Conservation (phyloP, 306 rosid species). For the Trifolium fragiferum region DNA sequence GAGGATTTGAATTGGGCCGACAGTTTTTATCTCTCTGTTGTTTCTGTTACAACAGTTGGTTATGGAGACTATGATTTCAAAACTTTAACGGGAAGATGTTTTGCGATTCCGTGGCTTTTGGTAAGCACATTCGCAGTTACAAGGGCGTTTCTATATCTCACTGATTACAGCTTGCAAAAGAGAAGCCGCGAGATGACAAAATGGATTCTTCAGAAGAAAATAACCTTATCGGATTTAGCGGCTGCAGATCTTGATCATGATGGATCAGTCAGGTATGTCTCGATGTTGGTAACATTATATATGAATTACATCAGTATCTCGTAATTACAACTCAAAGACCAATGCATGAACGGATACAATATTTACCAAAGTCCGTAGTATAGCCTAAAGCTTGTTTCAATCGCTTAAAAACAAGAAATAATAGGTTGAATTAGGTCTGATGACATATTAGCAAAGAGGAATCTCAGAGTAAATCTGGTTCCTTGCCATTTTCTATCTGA, state of each 20-base stretch:
- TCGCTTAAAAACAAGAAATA: too few species aligned
- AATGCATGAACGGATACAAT: too few species aligned
- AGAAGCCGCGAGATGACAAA: constrained; percentile 61
- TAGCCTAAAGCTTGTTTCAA: too few species aligned
- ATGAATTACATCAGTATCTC: background rate
- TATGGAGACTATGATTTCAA: constrained; percentile 68
- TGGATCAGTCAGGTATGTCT: constrained; percentile 77
- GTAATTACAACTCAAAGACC: too few species aligned
- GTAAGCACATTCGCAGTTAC: constrained; percentile 73
- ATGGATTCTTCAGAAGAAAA: constrained; percentile 73
- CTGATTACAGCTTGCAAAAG: constrained; percentile 70
- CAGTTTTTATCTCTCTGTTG: constrained; percentile 68
- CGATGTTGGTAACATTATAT: background rate
- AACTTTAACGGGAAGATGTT: constrained; percentile 61
- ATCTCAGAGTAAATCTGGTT: too few species aligned
- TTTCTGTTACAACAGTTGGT: constrained; percentile 80
- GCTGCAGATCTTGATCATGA: constrained; percentile 81
- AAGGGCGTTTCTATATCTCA: constrained; percentile 67
- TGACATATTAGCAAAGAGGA: too few species aligned
- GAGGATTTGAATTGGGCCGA: constrained; percentile 62
- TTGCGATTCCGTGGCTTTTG: constrained; percentile 71
- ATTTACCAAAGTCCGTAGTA: too few species aligned
- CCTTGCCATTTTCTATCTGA: too few species aligned
- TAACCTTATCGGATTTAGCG: constrained; percentile 60
- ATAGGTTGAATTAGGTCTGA: too few species aligned